phyloP scores from a whole-genome alignment of 2,329 filamentous ascomycete species.

The Emmonsiellopsis sp. region DNA sequence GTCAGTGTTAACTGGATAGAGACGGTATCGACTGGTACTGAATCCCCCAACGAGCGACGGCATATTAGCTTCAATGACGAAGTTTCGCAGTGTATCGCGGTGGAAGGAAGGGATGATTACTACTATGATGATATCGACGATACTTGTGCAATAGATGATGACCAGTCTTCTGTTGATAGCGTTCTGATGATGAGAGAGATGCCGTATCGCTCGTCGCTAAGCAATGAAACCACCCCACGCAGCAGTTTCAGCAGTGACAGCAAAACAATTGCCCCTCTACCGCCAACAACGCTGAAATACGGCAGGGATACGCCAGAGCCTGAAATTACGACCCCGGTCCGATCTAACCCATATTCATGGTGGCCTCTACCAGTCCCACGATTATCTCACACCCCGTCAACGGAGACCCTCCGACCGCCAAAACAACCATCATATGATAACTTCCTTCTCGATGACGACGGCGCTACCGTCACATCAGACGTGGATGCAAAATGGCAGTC shows the following conservation, averaged over 20 bases:
- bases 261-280: constrained; percentile 80
- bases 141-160: constrained; percentile 28
- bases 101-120: constrained; percentile 59
- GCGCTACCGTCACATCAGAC: background rate
- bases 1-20: constrained; percentile 53
- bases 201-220: constrained; percentile 42
- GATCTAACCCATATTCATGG: constrained; percentile 1
- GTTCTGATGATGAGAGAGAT: constrained; percentile 73
- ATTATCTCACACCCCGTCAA: constrained; percentile 5
- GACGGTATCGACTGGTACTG: constrained; percentile 61
- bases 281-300: constrained; percentile 80
- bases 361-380: constrained; percentile 1
- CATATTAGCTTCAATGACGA: constrained; percentile 97
- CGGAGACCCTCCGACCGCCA: constrained; percentile 8
- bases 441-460: constrained; percentile 6
- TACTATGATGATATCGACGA: constrained; percentile 18
- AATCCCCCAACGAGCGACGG: constrained; percentile 56
- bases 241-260: constrained; percentile 54
- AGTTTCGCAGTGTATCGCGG: constrained; percentile 89
- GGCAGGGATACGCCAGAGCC: constrained; percentile 10
- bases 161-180: constrained; percentile 63
- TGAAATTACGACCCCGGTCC: background rate
- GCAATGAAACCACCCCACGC: constrained; percentile 44
- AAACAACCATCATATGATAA: constrained; percentile 2
- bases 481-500: constrained; percentile 6